A percentile compares a stretch with the other conserved stretches of the same genome.
Evolutionary conservation across 495 filamentous ascomycete genomes (phyloP).

Genomic region (Penicillium steckii): DNA sequence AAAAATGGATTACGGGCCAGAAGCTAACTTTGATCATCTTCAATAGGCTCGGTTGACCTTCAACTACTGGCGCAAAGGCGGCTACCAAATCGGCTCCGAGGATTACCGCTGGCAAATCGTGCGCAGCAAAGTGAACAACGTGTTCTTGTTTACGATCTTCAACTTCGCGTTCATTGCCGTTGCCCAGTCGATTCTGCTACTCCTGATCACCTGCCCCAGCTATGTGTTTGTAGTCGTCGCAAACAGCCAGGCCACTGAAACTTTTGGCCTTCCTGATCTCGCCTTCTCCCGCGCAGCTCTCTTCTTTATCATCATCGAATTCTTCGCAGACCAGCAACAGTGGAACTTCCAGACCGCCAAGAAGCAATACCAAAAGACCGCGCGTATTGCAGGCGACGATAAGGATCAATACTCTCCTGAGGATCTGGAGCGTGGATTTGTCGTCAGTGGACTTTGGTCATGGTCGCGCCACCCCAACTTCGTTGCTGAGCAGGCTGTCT

Average conservation of each 20-base stretch:
- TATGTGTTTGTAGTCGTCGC: conserved; percentile 72
- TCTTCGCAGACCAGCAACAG: conserved; percentile 87
- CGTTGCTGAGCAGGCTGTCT: conserved; percentile 86
- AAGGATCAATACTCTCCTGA: conserved; percentile 52
- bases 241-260: conserved; percentile 34
- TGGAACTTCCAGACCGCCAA: conserved; percentile 91
- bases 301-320: conserved; percentile 69
- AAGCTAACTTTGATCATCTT: conserved; percentile 1
- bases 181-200: conserved; percentile 69
- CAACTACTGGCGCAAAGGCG: conserved; percentile 97
- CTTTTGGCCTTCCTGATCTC: conserved; percentile 59
- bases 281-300: conserved; percentile 66
- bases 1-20: background rate
- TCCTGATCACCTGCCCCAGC: conserved; percentile 72
- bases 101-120: conserved; percentile 86
- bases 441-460: conserved; percentile 80
- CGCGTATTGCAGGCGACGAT: conserved; percentile 58
- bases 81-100: conserved; percentile 82
- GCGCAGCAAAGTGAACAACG: conserved; percentile 48
- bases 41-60: conserved; percentile 73
- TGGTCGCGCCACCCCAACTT: conserved; percentile 94
- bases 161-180: conserved; percentile 86
- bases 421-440: conserved; percentile 90
- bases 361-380: conserved; percentile 65
- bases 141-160: conserved; percentile 71